Percentiles rank a stretch among this genome's conserved stretches.
Conservation (phyloP, 1,284 basidiomycete species). For the Apiotrichum veenhuisii region DNA sequence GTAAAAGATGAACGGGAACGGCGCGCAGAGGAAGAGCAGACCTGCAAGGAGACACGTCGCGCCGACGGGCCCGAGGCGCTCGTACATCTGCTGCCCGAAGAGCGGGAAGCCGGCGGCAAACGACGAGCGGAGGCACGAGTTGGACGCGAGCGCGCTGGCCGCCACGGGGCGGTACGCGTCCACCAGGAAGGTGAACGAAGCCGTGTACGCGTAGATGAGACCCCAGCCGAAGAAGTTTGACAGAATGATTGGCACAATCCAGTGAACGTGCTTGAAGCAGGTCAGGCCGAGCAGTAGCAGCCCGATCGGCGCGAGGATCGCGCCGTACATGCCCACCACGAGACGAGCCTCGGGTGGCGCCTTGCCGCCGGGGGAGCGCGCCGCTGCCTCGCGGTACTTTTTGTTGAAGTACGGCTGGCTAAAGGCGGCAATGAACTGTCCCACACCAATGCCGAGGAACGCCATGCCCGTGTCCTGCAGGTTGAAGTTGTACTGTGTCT, state of each 20-base stretch:
- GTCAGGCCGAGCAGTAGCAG: conserved; percentile 72
- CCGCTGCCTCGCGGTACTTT: conserved; percentile 42
- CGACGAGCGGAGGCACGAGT: conserved; percentile 61
- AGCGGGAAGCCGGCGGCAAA: conserved; percentile 72
- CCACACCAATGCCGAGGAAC: conserved; percentile 69
- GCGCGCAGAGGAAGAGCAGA: conserved; percentile 63
- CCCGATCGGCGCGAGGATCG: conserved; percentile 63
- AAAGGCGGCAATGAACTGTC: conserved; percentile 58
- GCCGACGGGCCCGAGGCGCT: conserved; percentile 62
- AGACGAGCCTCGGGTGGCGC: conserved; percentile 68
- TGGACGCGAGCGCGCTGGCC: conserved; percentile 70
- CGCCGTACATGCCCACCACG: conserved; percentile 65
- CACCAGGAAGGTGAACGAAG: conserved; percentile 60
- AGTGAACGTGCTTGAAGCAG: conserved; percentile 62
- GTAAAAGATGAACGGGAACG: conserved; percentile 59
- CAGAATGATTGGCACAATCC: conserved; percentile 52
- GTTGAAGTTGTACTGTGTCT: conserved; percentile 59
- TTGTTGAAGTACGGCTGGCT: conserved; percentile 64
- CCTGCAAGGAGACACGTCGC: conserved; percentile 72
- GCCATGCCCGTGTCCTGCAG: conserved; percentile 60
- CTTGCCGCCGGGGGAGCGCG: conserved; percentile 49
- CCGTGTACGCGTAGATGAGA: conserved; percentile 60
- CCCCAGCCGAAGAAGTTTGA: conserved; percentile 45
- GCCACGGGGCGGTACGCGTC: conserved; percentile 69
- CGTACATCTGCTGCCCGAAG: conserved; percentile 47